Evolutionary conservation across 306 rosid genomes (phyloP).

Genomic region (Quercus engelmannii): DNA sequence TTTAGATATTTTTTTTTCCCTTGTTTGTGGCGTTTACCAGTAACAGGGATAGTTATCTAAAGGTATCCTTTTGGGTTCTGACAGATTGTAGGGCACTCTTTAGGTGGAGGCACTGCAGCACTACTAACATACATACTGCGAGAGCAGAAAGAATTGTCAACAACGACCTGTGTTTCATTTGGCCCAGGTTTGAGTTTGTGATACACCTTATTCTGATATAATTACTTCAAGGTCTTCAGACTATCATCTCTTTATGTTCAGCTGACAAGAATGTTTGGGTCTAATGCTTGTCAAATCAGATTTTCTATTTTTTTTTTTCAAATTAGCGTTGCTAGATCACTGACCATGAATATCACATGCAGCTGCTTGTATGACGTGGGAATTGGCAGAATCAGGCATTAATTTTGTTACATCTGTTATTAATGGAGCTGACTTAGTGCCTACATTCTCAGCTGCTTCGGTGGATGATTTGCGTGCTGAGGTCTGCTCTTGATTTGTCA

Average conservation of each 20-base stretch:
- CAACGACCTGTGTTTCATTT: slow-evolving; percentile 74
- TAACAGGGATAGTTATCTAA: neutral
- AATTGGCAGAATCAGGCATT: slow-evolving; percentile 84
- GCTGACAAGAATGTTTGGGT: neutral
- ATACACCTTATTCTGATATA: neutral
- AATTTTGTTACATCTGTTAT: slow-evolving; percentile 75
- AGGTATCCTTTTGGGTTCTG: slow-evolving; percentile 1
- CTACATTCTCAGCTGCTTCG: slow-evolving; percentile 95
- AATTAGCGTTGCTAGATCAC: slow-evolving; percentile 10
- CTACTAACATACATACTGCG: slow-evolving; percentile 84
- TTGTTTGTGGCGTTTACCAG: slow-evolving; percentile 1
- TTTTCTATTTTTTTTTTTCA: neutral
- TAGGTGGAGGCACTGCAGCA: slow-evolving; percentile 99
- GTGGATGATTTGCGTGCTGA: slow-evolving; percentile 90
- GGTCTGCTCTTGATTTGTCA: slow-evolving; percentile 41
- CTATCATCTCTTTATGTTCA: neutral
- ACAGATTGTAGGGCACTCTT: slow-evolving; percentile 94
- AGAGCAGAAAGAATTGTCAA: slow-evolving; percentile 77
- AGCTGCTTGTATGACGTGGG: slow-evolving; percentile 99
- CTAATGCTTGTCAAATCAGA: neutral
- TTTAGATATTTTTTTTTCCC: neutral
- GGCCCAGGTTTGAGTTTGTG: slow-evolving; percentile 73
- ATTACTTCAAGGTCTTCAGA: neutral
- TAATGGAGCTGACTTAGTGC: slow-evolving; percentile 96
- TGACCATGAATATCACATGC: slow-evolving; percentile 37